These are phyloP conservation scores for Senna tora DNA, from an alignment of 306 rosid species.

Conservation along the genomic window DNA sequence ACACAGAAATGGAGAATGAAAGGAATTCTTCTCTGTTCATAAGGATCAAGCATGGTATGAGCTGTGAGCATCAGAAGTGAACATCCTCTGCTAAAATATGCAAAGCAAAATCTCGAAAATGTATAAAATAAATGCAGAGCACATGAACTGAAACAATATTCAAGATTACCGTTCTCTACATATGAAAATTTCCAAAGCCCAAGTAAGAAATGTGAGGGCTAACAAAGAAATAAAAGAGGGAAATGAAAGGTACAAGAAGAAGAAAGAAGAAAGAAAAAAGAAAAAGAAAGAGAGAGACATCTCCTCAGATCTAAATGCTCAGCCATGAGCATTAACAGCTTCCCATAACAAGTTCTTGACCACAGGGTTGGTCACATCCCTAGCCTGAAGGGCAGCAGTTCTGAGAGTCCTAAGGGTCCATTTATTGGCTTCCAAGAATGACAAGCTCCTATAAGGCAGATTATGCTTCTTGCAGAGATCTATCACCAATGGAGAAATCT, in stretches of 20 bases:
- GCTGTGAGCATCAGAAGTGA: neutral
- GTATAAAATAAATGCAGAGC: neutral
- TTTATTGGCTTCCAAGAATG: slow-evolving; percentile 65
- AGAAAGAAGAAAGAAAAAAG: neutral
- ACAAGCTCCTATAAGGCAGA: slow-evolving; percentile 66
- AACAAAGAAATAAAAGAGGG: too few relatives aligned
- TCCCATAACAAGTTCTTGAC: slow-evolving; percentile 72
- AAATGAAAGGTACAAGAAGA: too few relatives aligned
- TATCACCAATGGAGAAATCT: slow-evolving; percentile 63
- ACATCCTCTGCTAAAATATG: neutral
- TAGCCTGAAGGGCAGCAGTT: slow-evolving; percentile 63
- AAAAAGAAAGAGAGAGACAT: neutral
- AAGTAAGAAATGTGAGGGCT: neutral
- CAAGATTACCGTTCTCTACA: neutral
- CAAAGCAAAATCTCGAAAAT: slow-evolving; percentile 18
- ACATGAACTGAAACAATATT: neutral
- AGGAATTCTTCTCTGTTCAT: neutral
- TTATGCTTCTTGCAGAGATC: slow-evolving; percentile 81
- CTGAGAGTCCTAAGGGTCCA: slow-evolving; percentile 60
- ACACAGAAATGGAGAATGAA: neutral
- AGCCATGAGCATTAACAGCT: slow-evolving; percentile 72
- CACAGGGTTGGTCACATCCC: slow-evolving; percentile 42
- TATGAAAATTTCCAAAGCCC: slow-evolving; percentile 7
- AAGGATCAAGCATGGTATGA: neutral
- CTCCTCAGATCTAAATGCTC: slow-evolving; percentile 22